phyloP scores from a whole-genome alignment of 129 eudicot species.

The Sambucus nigra region DNA sequence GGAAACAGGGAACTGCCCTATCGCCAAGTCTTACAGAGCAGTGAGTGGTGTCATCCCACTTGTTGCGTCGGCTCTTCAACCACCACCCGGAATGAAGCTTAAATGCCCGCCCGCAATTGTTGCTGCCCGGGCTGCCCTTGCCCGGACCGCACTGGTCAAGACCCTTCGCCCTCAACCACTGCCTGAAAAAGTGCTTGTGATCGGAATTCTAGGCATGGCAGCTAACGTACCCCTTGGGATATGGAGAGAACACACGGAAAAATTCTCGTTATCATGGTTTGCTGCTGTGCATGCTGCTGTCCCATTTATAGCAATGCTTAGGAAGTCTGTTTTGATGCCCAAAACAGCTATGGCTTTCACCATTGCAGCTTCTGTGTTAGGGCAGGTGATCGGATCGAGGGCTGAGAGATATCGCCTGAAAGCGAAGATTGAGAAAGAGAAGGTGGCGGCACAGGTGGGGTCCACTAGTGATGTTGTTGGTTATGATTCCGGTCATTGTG shows the following conservation, averaged over 20 bases:
- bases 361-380: slow-evolving; percentile 66
- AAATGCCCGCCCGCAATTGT: slow-evolving; percentile 73
- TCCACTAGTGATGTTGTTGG: slow-evolving; percentile 12
- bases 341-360: slow-evolving; percentile 82
- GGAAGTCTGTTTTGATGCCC: slow-evolving; percentile 61
- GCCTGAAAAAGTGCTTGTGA: slow-evolving; percentile 55
- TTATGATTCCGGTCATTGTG: slow-evolving; percentile 20
- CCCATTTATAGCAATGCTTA: slow-evolving; percentile 70
- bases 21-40: slow-evolving; percentile 80
- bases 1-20: slow-evolving; percentile 66
- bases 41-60: slow-evolving; percentile 61
- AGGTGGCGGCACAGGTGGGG: slow-evolving; percentile 15
- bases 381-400: slow-evolving; percentile 63
- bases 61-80: slow-evolving; percentile 54
- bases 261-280: slow-evolving; percentile 75
- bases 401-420: slow-evolving; percentile 50
- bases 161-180: slow-evolving; percentile 70
- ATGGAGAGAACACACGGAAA: slow-evolving; percentile 76
- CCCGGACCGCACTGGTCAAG: slow-evolving; percentile 62
- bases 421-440: slow-evolving; percentile 27
- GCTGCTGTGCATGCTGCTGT: slow-evolving; percentile 77
- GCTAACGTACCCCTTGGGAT: slow-evolving; percentile 67
- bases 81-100: slow-evolving; percentile 63
- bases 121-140: slow-evolving; percentile 81
- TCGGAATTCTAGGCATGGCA: slow-evolving; percentile 66